Conservation (phyloP, 106 monocot genomes). For the Posidonia australis region DNA sequence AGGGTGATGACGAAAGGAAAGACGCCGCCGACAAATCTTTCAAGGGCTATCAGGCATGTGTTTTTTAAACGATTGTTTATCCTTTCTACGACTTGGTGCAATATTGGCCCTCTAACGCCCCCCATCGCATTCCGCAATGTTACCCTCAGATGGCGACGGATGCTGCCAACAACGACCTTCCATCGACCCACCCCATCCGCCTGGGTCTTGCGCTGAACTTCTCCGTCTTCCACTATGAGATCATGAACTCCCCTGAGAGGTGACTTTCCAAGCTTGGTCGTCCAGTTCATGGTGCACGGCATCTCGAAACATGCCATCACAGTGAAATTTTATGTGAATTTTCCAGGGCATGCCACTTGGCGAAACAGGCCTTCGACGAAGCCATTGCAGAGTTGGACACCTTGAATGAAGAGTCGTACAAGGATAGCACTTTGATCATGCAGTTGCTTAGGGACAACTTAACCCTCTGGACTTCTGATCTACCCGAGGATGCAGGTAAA, state of each 20-base stretch:
- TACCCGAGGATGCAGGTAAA: slow-evolving; percentile 11
- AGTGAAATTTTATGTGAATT: neutral
- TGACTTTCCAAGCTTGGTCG: neutral
- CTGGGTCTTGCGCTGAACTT: slow-evolving; percentile 54
- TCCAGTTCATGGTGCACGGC: neutral
- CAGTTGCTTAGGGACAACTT: slow-evolving; percentile 15
- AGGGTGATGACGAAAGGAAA: slow-evolving; percentile 7
- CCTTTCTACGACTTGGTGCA: neutral
- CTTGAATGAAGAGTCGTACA: slow-evolving; percentile 13
- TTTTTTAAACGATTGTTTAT: too few species aligned
- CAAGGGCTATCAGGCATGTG: slow-evolving; percentile 15
- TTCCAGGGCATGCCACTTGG: slow-evolving; percentile 31
- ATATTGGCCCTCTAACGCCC: neutral
- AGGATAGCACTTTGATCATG: slow-evolving; percentile 19
- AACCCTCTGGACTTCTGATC: slow-evolving; percentile 12
- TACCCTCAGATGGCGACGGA: slow-evolving; percentile 24
- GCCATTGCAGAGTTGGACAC: slow-evolving; percentile 12
- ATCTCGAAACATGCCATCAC: neutral
- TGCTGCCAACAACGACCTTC: slow-evolving; percentile 28
- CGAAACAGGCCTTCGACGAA: slow-evolving; percentile 19
- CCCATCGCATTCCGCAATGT: neutral
- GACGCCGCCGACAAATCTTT: slow-evolving; percentile 18
- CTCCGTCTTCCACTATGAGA: slow-evolving; percentile 60
- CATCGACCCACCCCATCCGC: slow-evolving; percentile 52
- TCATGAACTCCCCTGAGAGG: slow-evolving; percentile 47